Evolutionary conservation across 1,284 basidiomycete species (phyloP), one percentile per base, ranked within the genome.

Genomic region (Cerioporus squamosus): DNA sequence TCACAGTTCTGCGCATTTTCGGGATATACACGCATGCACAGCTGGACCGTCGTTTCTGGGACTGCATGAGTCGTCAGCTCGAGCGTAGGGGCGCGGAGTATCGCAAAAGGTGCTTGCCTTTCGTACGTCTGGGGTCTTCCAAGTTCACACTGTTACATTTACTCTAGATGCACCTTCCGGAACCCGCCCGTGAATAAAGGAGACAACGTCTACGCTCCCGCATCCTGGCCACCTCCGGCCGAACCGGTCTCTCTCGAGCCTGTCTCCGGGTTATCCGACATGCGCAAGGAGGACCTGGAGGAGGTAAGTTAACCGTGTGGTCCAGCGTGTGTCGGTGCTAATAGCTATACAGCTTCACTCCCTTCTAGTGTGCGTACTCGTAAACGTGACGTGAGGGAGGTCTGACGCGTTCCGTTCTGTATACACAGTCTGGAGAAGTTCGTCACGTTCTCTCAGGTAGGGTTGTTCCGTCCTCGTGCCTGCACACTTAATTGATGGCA

Each of bases 11-110:
- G 58, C 78, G 75, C 49, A 74, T 87, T 18, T 87, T 83, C 53
- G 83, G 83, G 2, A 75, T 87, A n/a, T 83, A 80, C 53, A 86
- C 81, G 0, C 84, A 86, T 47, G 77, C 81, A 0, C 81, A 85
- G 61, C 67, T 85, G 38, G 77, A 80, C 55, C 18, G 29, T 26
- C 77, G 76, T 36, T 72, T 82, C 40, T 87, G 86, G 86, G 76
- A 81, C 20, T 76, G 79, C 1, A 68, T 70, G 4, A 79, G 84
- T 39, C 74, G 87, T 9, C 12, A 69, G 67, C 4, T 74, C 71
- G 18, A 80, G 77, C 15, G 10, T 20, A 62, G 83, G 84, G 15
- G 76, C 72, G 8, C 49, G 52, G 78, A 81, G 57, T 87, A 87
- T 57, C 70, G 70, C 29, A 64, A 69, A 5, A 71, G 80, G 80